Percentiles rank a stretch among this genome's conserved stretches.
Evolutionary conservation across 2,329 filamentous ascomycete genomes (phyloP).

Genomic region (Colletotrichum caudatum): DNA sequence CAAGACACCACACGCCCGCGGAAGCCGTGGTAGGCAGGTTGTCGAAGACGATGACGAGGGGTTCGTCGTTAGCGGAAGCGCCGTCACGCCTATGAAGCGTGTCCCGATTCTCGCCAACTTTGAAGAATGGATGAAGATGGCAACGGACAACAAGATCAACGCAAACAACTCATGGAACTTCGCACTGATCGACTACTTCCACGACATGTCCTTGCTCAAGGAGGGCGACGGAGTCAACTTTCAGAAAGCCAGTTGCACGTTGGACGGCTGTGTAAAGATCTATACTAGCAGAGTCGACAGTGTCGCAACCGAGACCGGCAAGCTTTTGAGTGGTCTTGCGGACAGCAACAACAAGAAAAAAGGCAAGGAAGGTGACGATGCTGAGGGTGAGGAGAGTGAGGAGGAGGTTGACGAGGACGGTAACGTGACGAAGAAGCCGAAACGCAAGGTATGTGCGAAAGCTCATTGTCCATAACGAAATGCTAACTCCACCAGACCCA

Average conservation of each 20-base stretch:
- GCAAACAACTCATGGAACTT: constrained; percentile 99
- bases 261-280: constrained; percentile 99
- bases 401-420: constrained; percentile 73
- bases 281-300: constrained; percentile 99
- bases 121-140: constrained; percentile 99
- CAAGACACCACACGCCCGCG: constrained; percentile 62
- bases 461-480: constrained; percentile 41
- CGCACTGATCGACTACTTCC: constrained; percentile 99
- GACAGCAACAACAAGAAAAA: constrained; percentile 85
- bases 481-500: constrained; percentile 60
- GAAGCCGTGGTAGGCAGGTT: constrained; percentile 49
- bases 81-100: constrained; percentile 94
- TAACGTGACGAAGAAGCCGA: constrained; percentile 71
- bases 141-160: constrained; percentile 99
- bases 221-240: constrained; percentile 98
- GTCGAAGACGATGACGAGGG: constrained; percentile 68
- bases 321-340: constrained; percentile 91
- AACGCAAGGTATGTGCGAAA: constrained; percentile 74
- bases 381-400: constrained; percentile 75
- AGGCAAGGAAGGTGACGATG: constrained; percentile 71
- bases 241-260: constrained; percentile 95
- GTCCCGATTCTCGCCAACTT: constrained; percentile 97
- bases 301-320: constrained; percentile 96
- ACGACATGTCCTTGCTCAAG: constrained; percentile 97
- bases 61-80: constrained; percentile 76